Percentiles rank a stretch among this genome's conserved stretches.
Evolutionary conservation across 306 rosid genomes (phyloP).

Genomic region (Nissolia schottii): DNA sequence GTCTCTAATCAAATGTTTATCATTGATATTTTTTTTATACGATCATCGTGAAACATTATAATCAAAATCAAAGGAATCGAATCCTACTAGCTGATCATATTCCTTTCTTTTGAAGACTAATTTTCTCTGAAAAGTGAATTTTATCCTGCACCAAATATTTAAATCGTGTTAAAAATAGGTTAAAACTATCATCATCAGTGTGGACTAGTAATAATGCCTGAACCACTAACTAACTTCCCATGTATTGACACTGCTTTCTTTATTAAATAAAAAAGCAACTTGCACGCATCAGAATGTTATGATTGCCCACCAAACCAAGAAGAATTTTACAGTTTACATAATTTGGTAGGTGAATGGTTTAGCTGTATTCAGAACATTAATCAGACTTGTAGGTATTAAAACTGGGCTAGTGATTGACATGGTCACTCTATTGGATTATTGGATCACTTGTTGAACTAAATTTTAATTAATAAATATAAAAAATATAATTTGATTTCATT

Average conservation of each 20-base stretch:
- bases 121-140: not conserved
- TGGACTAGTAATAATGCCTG: not conserved
- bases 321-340: not conserved
- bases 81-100: conserved; percentile 12
- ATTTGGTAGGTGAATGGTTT: not conserved
- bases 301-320: not conserved
- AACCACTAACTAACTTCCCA: not conserved
- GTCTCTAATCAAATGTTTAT: not conserved
- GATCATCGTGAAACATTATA: not conserved
- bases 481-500: too few relatives aligned
- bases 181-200: not conserved
- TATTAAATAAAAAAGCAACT: not conserved
- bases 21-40: not conserved
- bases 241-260: not conserved
- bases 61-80: not conserved
- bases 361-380: not conserved
- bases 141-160: not conserved
- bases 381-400: not conserved
- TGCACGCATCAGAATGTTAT: not conserved
- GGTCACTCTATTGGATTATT: too few relatives aligned
- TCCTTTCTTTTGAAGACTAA: conserved; percentile 20
- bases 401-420: too few relatives aligned
- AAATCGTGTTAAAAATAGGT: not conserved
- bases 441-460: too few relatives aligned
- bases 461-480: too few relatives aligned